Base-by-base conservation (phyloP, 306 rosid genomes). In the Acacia crassicarpa region DNA sequence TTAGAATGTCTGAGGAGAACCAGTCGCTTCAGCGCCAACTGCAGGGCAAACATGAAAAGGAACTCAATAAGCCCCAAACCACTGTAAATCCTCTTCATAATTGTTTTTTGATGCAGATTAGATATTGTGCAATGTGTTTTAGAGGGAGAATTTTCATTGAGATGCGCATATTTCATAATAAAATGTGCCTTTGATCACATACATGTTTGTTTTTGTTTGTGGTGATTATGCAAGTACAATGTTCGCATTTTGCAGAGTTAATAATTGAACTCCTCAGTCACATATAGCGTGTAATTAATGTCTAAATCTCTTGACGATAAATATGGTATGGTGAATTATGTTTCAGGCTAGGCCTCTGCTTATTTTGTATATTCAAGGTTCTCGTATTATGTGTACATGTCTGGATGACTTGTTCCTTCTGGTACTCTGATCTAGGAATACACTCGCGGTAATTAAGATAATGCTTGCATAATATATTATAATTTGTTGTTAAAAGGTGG, bases 1-100 rank as follows among this genome's bases (percentile, higher is more conserved):
- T 91, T 63, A 91, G 92, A 86, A 85, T 92, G 97, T 92, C 91
- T 0, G 97, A 92, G 83, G 93, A 94, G 83, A 94, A 94, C 43
- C 93, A 62, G 83, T 94, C 91, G 35, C 91, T 91, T 67, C 94
- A 89, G 76, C 80, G 80, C 23, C 94, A 89, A 80, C 82, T 90
- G 30, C 93, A 89, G 72, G 91, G 84, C 81, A 92, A 86, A 81
- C 86, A 72, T 25, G 91, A 89, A 69, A 90, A 73, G 54, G 95
- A 91, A 79, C 83, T 86, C 38, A 87, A 90, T 74, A 94, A 88
- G 79, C 40, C 83, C 44, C 90, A 75, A 83, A 61, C 82, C 78
- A 70, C 84, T 71, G 97, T 92, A 86, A 84, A 91, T 73, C 51
- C 12, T 23, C 67, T 43, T 9, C 14, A 1, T 38, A 56, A 11